Conservation (phyloP, 2,329 filamentous ascomycete species). For the Xylariaceae sp. region DNA sequence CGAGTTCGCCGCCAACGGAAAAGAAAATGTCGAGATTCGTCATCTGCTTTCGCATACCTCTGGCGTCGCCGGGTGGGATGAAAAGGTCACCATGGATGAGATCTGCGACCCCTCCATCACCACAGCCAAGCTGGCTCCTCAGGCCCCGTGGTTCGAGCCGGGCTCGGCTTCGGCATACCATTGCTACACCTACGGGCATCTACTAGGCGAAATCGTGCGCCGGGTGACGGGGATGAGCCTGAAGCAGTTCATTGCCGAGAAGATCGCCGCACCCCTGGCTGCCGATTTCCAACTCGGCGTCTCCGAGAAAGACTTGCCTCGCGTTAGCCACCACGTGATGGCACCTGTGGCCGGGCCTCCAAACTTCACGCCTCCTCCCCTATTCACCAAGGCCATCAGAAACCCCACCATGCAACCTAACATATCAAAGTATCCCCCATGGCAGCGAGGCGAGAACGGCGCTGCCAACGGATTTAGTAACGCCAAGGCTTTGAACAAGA, state of each 20-base stretch:
- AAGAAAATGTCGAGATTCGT: slow-evolving; percentile 34
- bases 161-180: slow-evolving; percentile 40
- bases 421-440: slow-evolving; percentile 27
- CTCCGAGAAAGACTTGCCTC: slow-evolving; percentile 36
- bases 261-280: slow-evolving; percentile 36
- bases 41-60: slow-evolving; percentile 37
- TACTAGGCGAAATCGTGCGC: slow-evolving; percentile 39
- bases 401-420: slow-evolving; percentile 26
- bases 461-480: slow-evolving; percentile 42
- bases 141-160: slow-evolving; percentile 40
- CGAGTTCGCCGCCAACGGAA: slow-evolving; percentile 37
- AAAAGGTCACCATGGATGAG: slow-evolving; percentile 30
- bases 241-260: slow-evolving; percentile 33
- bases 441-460: slow-evolving; percentile 38
- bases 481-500: slow-evolving; percentile 37
- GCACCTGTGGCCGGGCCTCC: slow-evolving; percentile 17
- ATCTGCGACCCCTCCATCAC: slow-evolving; percentile 30
- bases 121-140: slow-evolving; percentile 32
- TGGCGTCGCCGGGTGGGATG: slow-evolving; percentile 33
- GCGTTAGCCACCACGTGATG: slow-evolving; percentile 34
- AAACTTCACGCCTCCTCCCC: slow-evolving; percentile 20
- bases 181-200: slow-evolving; percentile 34
- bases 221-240: slow-evolving; percentile 37
- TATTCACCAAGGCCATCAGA: slow-evolving; percentile 28
- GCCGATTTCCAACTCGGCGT: slow-evolving; percentile 45